phyloP scores from a whole-genome alignment of 2,329 filamentous ascomycete genomes.

The Exophiala mesophila region DNA sequence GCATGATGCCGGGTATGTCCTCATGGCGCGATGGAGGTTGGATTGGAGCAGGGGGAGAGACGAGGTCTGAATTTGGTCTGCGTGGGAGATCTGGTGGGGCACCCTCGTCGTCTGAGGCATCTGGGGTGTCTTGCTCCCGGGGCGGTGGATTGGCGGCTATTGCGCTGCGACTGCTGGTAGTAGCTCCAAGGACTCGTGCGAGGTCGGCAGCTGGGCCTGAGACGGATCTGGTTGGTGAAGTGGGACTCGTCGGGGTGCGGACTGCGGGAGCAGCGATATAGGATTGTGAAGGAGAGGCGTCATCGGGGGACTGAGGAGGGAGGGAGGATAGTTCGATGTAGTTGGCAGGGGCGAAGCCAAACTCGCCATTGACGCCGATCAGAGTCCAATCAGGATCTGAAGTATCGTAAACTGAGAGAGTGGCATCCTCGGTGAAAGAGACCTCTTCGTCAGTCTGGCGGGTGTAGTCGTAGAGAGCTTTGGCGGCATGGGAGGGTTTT shows the following conservation, averaged over 20 bases:
- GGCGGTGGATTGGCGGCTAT: slow-evolving; percentile 38
- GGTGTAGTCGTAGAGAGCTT: slow-evolving; percentile 96
- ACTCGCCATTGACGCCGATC: slow-evolving; percentile 77
- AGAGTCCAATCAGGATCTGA: slow-evolving; percentile 96
- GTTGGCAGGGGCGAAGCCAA: slow-evolving; percentile 90
- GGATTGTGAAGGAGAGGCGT: slow-evolving; percentile 25
- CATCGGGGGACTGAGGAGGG: slow-evolving; percentile 46
- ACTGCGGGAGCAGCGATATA: slow-evolving; percentile 26
- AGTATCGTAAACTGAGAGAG: slow-evolving; percentile 78
- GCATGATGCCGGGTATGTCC: slow-evolving; percentile 39
- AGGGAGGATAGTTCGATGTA: slow-evolving; percentile 73
- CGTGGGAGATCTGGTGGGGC: slow-evolving; percentile 58
- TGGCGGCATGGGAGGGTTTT: slow-evolving; percentile 63
- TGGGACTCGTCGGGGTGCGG: slow-evolving; percentile 21
- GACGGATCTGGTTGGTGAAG: slow-evolving; percentile 40
- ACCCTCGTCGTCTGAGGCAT: slow-evolving; percentile 63
- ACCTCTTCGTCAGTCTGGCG: slow-evolving; percentile 97
- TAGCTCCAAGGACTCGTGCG: slow-evolving; percentile 41
- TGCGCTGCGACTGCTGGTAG: slow-evolving; percentile 30
- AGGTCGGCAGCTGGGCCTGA: slow-evolving; percentile 56
- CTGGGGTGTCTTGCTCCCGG: slow-evolving; percentile 56
- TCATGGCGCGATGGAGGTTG: slow-evolving; percentile 38
- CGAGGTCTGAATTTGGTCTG: slow-evolving; percentile 53
- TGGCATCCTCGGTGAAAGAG: slow-evolving; percentile 84
- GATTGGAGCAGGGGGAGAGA: slow-evolving; percentile 34